Evolutionary conservation across 768 basidiomycete genomes (phyloP).

Genomic region (Boletus huronensis): DNA sequence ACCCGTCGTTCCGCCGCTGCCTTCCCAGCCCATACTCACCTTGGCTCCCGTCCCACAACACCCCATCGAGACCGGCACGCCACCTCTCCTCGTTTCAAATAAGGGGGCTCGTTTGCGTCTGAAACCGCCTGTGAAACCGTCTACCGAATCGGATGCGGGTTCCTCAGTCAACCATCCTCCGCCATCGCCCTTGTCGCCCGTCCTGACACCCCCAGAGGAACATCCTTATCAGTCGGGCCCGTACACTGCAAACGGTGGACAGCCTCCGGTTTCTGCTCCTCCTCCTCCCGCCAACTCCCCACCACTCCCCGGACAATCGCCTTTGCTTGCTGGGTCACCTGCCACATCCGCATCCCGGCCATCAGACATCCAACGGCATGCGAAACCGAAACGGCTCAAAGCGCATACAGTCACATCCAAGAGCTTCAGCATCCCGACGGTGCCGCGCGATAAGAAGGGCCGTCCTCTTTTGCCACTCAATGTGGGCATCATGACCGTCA

Average conservation of each 20-base stretch:
- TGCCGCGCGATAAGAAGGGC: slow-evolving; percentile 69
- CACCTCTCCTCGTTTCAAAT: slow-evolving; percentile 41
- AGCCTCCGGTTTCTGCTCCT: slow-evolving; percentile 14
- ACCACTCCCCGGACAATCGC: slow-evolving; percentile 24
- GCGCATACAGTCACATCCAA: slow-evolving; percentile 78
- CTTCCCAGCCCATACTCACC: slow-evolving; percentile 26
- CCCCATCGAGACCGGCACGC: slow-evolving; percentile 8
- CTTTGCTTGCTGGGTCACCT: slow-evolving; percentile 15
- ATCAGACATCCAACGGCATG: slow-evolving; percentile 36
- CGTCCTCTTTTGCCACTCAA: slow-evolving; percentile 73
- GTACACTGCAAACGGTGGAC: slow-evolving; percentile 24
- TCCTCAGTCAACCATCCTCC: slow-evolving; percentile 23
- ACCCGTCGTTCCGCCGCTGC: slow-evolving; percentile 17
- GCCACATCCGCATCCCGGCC: slow-evolving; percentile 23
- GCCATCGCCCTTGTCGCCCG: slow-evolving; percentile 32
- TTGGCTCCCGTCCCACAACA: slow-evolving; percentile 23
- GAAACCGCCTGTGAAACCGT: slow-evolving; percentile 41
- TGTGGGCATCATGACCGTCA: slow-evolving; percentile 85
- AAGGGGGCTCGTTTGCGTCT: slow-evolving; percentile 49
- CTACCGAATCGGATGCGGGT: slow-evolving; percentile 18
- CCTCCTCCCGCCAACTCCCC: slow-evolving; percentile 17
- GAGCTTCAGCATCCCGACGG: slow-evolving; percentile 72
- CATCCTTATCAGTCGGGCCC: slow-evolving; percentile 25
- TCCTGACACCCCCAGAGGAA: slow-evolving; percentile 35
- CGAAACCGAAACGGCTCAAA: slow-evolving; percentile 75